Base-by-base conservation (phyloP, 768 basidiomycete genomes). In the Naganishia randhawae region DNA sequence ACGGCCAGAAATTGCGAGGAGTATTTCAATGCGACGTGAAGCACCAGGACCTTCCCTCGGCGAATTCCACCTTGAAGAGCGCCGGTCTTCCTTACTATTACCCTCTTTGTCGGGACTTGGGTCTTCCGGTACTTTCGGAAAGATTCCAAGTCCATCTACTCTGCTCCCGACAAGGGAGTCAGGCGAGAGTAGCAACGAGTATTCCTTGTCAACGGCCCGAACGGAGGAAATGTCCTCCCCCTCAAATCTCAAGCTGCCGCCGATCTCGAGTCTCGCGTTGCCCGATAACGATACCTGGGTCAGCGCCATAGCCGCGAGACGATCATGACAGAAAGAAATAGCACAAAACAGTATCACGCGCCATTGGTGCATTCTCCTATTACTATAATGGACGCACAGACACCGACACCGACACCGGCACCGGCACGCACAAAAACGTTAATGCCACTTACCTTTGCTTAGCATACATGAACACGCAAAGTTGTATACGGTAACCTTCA, bases 1-100 rank as follows among this genome's bases (percentile, higher is more conserved):
- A 48, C 37, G 37, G 25, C 57, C 37, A 13, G 27, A 17, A 14
- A n/a, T 61, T 14, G 17, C 37, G 17, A 37, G 57, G 22, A 61
- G 57, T 39, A 29, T 61, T 1, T 41, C 57, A 8, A 61, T 61
- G 57, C 57, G 37, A n/a, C 35, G 57, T 2, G 57, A 61, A 61
- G 57, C 57, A 25, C 57, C 57, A 10, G 57, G 22, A n/a, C 54
- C 45, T 48, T 48, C 31, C 31, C 33, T 35, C 35, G 11, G 27
- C 37, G 57, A 25, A 2, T 61, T 61, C 57, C 35, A 61, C 57
- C 19, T 31, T 19, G 54, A n/a, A 33, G 6, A 22, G 22, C 9
- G 54, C 8, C 57, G 19, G n/a, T 7, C 31, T 41, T 25, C 57
- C 4, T 37, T 39, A 14, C 19, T 61, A 10, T 41, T 61, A 39